A percentile compares a stretch with the other conserved stretches of the same genome.
These are phyloP conservation scores for Trametes punicea DNA, from an alignment of 768 basidiomycete species.

Conservation along the genomic window DNA sequence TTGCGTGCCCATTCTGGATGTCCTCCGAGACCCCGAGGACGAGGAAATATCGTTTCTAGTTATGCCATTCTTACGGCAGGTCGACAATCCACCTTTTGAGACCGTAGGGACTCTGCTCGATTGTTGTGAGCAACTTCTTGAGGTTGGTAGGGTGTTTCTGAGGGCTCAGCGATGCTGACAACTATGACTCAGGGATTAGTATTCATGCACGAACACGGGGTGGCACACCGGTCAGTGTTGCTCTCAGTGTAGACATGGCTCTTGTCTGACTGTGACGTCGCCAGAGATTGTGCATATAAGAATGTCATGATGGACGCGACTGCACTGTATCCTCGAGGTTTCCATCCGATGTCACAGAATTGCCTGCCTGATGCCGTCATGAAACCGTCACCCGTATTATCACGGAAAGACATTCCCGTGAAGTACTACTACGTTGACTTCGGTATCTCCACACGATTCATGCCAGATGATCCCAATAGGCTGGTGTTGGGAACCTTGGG, in stretches of 20 bases:
- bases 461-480: not conserved
- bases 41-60: slow-evolving; percentile 15
- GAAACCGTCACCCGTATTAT: not conserved
- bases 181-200: slow-evolving; percentile 16
- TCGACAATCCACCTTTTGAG: slow-evolving; percentile 16
- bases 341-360: slow-evolving; percentile 14
- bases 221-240: slow-evolving; percentile 23
- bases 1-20: slow-evolving; percentile 20
- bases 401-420: not conserved
- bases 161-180: too few species aligned
- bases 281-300: slow-evolving; percentile 21
- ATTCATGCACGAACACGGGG: slow-evolving; percentile 21
- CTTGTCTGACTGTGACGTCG: not conserved
- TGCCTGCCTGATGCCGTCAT: not conserved
- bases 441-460: slow-evolving; percentile 26
- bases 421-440: slow-evolving; percentile 30
- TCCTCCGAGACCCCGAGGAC: slow-evolving; percentile 5
- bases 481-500: slow-evolving; percentile 20
- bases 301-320: slow-evolving; percentile 27
- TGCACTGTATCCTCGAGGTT: slow-evolving; percentile 21
- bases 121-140: slow-evolving; percentile 20
- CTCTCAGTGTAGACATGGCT: not conserved
- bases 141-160: slow-evolving; percentile 13
- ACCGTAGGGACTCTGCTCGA: slow-evolving; percentile 21
- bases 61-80: slow-evolving; percentile 22